Base-by-base conservation (phyloP, 2,329 filamentous ascomycete genomes). In the Alternaria novae-zelandiae region DNA sequence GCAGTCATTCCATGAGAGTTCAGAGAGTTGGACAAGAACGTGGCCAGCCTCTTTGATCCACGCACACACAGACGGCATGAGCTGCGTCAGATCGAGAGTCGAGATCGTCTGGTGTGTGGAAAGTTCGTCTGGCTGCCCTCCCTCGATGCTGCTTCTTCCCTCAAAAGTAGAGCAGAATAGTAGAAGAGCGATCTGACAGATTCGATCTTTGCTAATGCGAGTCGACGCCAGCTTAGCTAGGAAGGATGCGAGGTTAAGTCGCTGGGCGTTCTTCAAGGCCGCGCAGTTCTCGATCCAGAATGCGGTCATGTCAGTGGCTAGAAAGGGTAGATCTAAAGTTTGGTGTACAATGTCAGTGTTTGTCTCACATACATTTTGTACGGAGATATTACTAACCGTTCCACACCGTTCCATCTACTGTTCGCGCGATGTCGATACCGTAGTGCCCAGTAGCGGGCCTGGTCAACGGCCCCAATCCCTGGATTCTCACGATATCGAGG, bases 351-450 rank as follows among this genome's bases (percentile, higher is more conserved):
- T 4, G 30, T 36, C 30, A 36, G 30, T 36, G 30, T 36, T 3
- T 36, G 13, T 15, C 30, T 36, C 30, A 15, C 30, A 15, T 15
- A 36, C 2, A 36, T 7, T 15, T 36, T 5, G 30, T 15, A 36
- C 30, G 7, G 30, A 13, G 13, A 15, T 36, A 36, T 36, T 36
- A 36, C 30, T 36, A 4, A 36, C 30, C 64, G 23, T 62, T 64
- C 55, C 59, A 67, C 6, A 67, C 54, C 7, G 64, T 67, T 55
- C 64, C 64, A 25, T 63, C 41, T 13, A 57, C 47, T 53, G 61
- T 64, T 41, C 61, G 53, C 6, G 62, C 65, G 20, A 65, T 65
- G 26, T 67, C 59, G 17, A 67, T 58, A 8, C 65, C 65, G 41
- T 61, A 67, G 6, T 25, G 9, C 13, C 62, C 65, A n/a, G 49